A percentile compares a stretch with the other conserved stretches of the same genome.
Conservation (phyloP, 768 basidiomycete species). For the Psilocybe tampanensis region DNA sequence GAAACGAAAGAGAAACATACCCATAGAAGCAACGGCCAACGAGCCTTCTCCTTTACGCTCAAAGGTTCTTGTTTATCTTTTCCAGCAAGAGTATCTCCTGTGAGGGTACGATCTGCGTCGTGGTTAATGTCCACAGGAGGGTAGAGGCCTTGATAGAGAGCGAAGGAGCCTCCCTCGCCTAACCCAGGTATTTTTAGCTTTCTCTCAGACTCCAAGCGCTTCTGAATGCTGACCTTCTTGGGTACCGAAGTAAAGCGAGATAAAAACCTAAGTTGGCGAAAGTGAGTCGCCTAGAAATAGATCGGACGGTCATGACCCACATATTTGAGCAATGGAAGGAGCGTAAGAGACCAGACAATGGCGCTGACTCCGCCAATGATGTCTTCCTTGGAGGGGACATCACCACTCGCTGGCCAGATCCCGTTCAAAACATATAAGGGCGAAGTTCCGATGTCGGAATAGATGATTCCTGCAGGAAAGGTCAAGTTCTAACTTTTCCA, state of each 20-base stretch:
- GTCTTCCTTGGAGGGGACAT: slow-evolving; percentile 56
- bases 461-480: slow-evolving; percentile 41
- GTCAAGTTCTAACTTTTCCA: neutral
- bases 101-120: slow-evolving; percentile 56
- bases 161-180: slow-evolving; percentile 74
- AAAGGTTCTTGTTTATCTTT: slow-evolving; percentile 14
- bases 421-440: slow-evolving; percentile 69
- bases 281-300: neutral
- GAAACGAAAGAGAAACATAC: slow-evolving; percentile 32
- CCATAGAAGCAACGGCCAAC: slow-evolving; percentile 59
- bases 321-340: slow-evolving; percentile 67
- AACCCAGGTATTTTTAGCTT: neutral
- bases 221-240: slow-evolving; percentile 41
- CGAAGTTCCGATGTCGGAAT: slow-evolving; percentile 57
- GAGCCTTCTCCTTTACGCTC: slow-evolving; percentile 32
- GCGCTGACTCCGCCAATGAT: slow-evolving; percentile 64
- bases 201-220: slow-evolving; percentile 7
- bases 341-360: slow-evolving; percentile 65
- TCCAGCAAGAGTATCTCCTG: slow-evolving; percentile 38
- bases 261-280: slow-evolving; percentile 38
- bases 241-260: slow-evolving; percentile 44
- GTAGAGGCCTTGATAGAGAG: slow-evolving; percentile 61
- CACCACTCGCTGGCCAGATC: slow-evolving; percentile 54
- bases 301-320: slow-evolving; percentile 29
- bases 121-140: slow-evolving; percentile 47